Evolutionary conservation across 306 rosid genomes (phyloP).

Genomic region (Vigna nakashimae): DNA sequence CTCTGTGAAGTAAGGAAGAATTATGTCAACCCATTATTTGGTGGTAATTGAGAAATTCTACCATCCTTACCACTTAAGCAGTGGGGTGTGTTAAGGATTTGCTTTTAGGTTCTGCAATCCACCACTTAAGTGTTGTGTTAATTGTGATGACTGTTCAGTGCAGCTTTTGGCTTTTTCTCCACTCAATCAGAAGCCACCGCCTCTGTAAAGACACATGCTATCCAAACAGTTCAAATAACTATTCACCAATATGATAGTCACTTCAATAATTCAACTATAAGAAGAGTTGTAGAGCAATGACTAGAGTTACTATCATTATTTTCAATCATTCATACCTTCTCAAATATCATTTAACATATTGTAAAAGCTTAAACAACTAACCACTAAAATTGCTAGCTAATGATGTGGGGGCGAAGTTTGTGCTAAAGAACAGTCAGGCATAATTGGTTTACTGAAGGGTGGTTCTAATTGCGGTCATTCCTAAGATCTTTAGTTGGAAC

Average conservation of each 20-base stretch:
- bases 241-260: neutral
- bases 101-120: neutral
- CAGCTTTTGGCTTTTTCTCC: constrained; percentile 2
- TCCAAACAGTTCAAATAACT: neutral
- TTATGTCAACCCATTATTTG: constrained; percentile 1
- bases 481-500: neutral
- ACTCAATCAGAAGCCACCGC: constrained; percentile 3
- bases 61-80: neutral
- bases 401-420: neutral
- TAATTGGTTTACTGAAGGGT: neutral
- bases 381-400: neutral
- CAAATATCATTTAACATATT: neutral
- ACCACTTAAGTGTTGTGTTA: neutral
- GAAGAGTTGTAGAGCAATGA: neutral
- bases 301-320: neutral
- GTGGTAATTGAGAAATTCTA: constrained; percentile 13
- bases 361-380: neutral
- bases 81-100: neutral
- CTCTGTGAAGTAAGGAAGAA: neutral
- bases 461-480: neutral
- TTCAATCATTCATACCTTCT: neutral
- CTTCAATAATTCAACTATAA: neutral
- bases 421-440: neutral
- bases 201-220: neutral
- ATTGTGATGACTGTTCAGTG: neutral